Evolutionary conservation across 139 green algal species (phyloP).

Genomic region (Zygnema cylindricum): DNA sequence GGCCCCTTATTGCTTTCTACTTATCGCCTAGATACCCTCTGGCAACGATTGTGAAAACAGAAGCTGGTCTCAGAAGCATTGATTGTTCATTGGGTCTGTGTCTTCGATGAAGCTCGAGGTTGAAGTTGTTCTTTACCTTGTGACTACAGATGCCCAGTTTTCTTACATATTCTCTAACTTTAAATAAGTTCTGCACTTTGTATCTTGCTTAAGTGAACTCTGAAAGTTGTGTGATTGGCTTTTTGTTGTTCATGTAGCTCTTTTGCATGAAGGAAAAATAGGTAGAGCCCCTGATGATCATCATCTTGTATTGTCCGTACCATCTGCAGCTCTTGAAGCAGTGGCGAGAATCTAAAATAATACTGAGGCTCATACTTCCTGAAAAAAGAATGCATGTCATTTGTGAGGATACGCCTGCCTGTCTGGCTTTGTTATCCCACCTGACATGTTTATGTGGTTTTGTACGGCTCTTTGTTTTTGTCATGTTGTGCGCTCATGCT

Average conservation of each 20-base stretch:
- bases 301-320: slow-evolving; percentile 33
- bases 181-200: not conserved
- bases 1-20: not conserved
- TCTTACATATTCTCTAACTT: not conserved
- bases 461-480: not conserved
- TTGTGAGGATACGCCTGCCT: not conserved
- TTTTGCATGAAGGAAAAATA: not conserved
- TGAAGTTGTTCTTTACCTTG: too few relatives aligned
- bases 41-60: too few relatives aligned
- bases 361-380: not conserved
- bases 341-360: not conserved
- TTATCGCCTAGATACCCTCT: too few relatives aligned
- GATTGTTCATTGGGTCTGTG: too few relatives aligned
- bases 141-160: too few relatives aligned
- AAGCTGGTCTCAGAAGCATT: too few relatives aligned
- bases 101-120: too few relatives aligned
- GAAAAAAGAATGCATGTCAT: not conserved
- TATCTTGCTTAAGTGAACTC: not conserved
- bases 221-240: not conserved
- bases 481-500: too few relatives aligned
- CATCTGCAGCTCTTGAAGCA: slow-evolving; percentile 13
- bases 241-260: not conserved
- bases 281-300: not conserved
- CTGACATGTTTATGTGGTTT: not conserved
- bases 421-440: not conserved